Conservation (phyloP, 805 yeast species). For the Kluyveromyces siamensis region DNA sequence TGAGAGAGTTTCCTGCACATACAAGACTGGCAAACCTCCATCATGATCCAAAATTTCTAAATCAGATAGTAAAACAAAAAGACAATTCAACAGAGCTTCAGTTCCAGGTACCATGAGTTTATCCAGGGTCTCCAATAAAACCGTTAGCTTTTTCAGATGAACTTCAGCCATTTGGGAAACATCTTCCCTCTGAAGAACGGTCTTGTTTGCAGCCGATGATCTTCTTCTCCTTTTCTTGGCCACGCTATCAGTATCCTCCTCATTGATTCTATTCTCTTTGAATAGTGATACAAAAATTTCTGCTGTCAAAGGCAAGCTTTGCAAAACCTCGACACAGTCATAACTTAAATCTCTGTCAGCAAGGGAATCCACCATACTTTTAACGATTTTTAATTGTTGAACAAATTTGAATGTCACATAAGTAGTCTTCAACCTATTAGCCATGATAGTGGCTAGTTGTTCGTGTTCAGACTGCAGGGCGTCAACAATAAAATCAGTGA, state of each 20-base stretch:
- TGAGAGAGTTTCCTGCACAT: slow-evolving; percentile 85
- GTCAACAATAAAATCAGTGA: slow-evolving; percentile 50
- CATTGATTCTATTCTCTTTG: slow-evolving; percentile 47
- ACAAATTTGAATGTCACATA: slow-evolving; percentile 52
- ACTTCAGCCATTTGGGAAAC: slow-evolving; percentile 65
- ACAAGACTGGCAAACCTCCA: slow-evolving; percentile 83
- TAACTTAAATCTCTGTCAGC: slow-evolving; percentile 36
- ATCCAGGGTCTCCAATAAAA: slow-evolving; percentile 74
- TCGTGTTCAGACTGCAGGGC: slow-evolving; percentile 40
- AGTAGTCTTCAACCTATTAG: slow-evolving; percentile 42
- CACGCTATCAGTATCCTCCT: slow-evolving; percentile 33
- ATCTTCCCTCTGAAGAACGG: slow-evolving; percentile 60
- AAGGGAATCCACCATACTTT: slow-evolving; percentile 50
- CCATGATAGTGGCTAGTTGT: slow-evolving; percentile 39
- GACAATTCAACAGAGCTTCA: slow-evolving; percentile 39
- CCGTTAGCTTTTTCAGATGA: slow-evolving; percentile 70
- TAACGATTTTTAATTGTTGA: slow-evolving; percentile 46
- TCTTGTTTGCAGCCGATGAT: slow-evolving; percentile 66
- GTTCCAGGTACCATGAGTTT: slow-evolving; percentile 26
- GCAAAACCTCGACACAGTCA: slow-evolving; percentile 45
- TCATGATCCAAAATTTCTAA: slow-evolving; percentile 81
- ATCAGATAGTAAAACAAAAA: slow-evolving; percentile 61
- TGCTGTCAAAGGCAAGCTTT: slow-evolving; percentile 45
- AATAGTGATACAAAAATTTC: slow-evolving; percentile 52
- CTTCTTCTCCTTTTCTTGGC: slow-evolving; percentile 74